A percentile compares a stretch with the other conserved stretches of the same genome.
Conservation (phyloP, 2,329 filamentous ascomycete genomes). For the Pochonia chlamydosporia region DNA sequence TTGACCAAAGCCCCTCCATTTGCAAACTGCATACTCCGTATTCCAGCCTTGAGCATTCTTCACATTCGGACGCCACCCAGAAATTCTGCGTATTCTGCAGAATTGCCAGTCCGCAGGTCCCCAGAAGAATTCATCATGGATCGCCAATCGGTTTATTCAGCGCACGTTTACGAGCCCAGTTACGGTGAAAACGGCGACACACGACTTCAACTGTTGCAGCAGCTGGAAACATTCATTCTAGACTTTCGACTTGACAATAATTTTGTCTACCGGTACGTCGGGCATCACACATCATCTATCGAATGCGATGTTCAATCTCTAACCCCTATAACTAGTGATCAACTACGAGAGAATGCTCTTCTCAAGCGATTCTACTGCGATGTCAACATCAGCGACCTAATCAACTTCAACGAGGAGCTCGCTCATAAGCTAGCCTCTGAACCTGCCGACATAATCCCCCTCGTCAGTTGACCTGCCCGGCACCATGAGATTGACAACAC, state of each 20-base stretch:
- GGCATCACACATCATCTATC: neutral
- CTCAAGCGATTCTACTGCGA: slow-evolving; percentile 95
- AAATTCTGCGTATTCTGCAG: neutral
- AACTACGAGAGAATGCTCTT: slow-evolving; percentile 89
- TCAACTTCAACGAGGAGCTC: slow-evolving; percentile 92
- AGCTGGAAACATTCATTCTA: slow-evolving; percentile 85
- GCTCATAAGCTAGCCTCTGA: slow-evolving; percentile 85
- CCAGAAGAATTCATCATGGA: slow-evolving; percentile 56
- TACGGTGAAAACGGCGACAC: slow-evolving; percentile 63
- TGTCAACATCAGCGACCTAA: slow-evolving; percentile 90
- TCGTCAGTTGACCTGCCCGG: too few relatives aligned
- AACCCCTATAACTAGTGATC: slow-evolving; percentile 57
- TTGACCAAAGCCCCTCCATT: neutral
- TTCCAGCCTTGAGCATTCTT: neutral
- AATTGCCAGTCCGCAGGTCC: neutral
- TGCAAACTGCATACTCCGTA: neutral
- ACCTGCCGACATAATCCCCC: slow-evolving; percentile 84
- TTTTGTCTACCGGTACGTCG: slow-evolving; percentile 81
- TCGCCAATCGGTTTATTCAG: slow-evolving; percentile 77
- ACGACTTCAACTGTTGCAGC: slow-evolving; percentile 65
- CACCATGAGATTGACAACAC: too few relatives aligned
- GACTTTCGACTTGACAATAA: slow-evolving; percentile 91
- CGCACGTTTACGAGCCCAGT: slow-evolving; percentile 70
- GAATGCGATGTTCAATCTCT: slow-evolving; percentile 1
- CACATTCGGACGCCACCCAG: neutral